Evolutionary conservation across 371 early-diverging fungal species (phyloP), one percentile per base, ranked within the genome.

Genomic region (Circinella minor): DNA sequence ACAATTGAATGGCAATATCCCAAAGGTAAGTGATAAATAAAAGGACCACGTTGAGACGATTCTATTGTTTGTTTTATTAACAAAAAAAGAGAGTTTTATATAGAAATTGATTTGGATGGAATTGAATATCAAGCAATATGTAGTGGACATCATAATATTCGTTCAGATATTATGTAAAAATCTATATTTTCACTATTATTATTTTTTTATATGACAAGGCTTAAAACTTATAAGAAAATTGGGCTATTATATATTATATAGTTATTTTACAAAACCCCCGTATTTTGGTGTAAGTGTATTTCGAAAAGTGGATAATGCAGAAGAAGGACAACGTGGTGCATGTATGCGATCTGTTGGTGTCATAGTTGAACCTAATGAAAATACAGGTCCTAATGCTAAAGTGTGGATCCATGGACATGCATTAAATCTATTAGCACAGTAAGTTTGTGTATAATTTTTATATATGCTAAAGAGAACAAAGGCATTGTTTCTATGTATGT

Each of bases 81-180:
- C 15, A 8, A 51, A 13, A 51, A 14, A 51, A 17, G 15, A 51
- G 51, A 15, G 51, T 51, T 51, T 14, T 51, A 13, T 51, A 51
- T 51, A 89, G 90, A 85, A 39, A 61, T 83, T 43, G 81, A 85
- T 60, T 72, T 90, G 18, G 54, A 70, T 43, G 88, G 87, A 0
- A 74, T 88, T 1, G 90, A 90, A 74, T 90, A 81, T 67, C 83
- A 88, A 63, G 82, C 88, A 8, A 82, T 90, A 8, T 85, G 87
- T 46, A 90, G 90, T 71, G 90, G 90, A 27, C 75, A 88, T 49
- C 90, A 90, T 72, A 75, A 69, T 38, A 74, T 82, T 15, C 70
- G 74, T n/a, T 71, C 80, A 17, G 90, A 90, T 74, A 74, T 80
- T 20, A 84, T 88, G 90, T 90, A 86, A 48, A 74, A 36, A 18